Base-by-base conservation (phyloP, 306 rosid genomes). In the Vigna trinervia region DNA sequence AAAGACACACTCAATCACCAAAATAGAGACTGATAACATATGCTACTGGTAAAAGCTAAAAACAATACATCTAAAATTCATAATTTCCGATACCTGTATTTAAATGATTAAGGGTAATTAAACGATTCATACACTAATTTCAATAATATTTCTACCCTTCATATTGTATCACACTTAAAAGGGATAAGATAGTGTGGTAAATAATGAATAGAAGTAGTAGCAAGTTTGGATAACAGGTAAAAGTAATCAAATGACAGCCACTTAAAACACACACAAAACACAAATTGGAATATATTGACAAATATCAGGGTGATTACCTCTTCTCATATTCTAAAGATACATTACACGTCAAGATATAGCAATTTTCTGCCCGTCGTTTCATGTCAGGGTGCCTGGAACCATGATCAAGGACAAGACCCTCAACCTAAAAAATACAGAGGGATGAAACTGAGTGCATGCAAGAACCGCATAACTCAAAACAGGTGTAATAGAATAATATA, bases 361-460 rank as follows among this genome's bases (percentile, higher is more conserved):
- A 92, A 77, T 95, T 95, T 83, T 95, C 97, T 45, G 99, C 99
- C 3, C 90, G 82, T 26, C 97, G 91, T 83, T 95, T 95, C 99
- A 95, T 92, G 84, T 95, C 99, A 56, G 99, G 99, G 83, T 95
- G 99, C 81, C 99, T 89, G 65, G 99, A 92, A 77, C 99, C 99
- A 71, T 95, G 99, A 86, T 95, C 99, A 71, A 95, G 99, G 80
- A 95, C 99, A 77, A 95, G 97, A 81, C 99, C 99, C 83, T 95
- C 96, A 76, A 95, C 96, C 99, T 95, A 88, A 38, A 72, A 75
- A 72, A 64, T 22, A 22, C 34, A 66, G 10, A 43, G 1, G 36
- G 20, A 28, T 52, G 52, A 84, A 30, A 45, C 61, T 68, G 6
- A 76, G 64, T 59, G 67, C 58, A 52, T 39, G 34, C 65, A 58